Base-by-base conservation (phyloP, 805 yeast genomes). In the Yamadazyma tumulicola region DNA sequence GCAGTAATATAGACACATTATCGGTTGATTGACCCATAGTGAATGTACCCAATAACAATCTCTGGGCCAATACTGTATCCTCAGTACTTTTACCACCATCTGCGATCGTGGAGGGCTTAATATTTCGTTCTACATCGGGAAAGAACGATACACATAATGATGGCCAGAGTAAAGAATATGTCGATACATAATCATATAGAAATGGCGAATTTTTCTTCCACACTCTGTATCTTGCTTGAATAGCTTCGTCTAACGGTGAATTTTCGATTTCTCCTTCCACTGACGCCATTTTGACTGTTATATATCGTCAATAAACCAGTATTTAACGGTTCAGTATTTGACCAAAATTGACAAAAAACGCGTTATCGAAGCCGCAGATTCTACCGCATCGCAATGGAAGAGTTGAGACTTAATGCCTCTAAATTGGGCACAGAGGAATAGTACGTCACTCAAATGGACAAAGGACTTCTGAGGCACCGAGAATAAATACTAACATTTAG, bases 391-490 rank as follows among this genome's bases (percentile, higher is more conserved):
- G 25, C 25, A 32, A 29, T 19, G 20, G 31, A 26, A 31, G 39
- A 35, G 9, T 52, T 65, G 35, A 37, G 78, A 28, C 66, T 88
- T 29, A 81, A 84, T 50, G 74, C 79, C 14, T 89, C 96, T 11
- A 82, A 83, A 48, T 68, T 91, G 31, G 97, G 97, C 6, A 88
- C 96, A 0, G 78, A 81, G 51, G 69, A 81, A 51, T 89, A 91
- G 80, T 75, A 62, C 31, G 77, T 68, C 29, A n/a, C n/a, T 14
- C 4, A 7, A 26, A 11, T 13, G 7, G 13, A 13, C 7, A 12
- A 11, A 16, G 6, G 14, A 24, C 17, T 10, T 15, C n/a, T 6
- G 19, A 16, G 13, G 20, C 26, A 20, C 12, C 32, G 18, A 21
- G 17, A 15, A n/a, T 1, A 18, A 12, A 19, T 32, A 41, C 59